Base-by-base conservation (phyloP, 2,329 filamentous ascomycete genomes). In the Achaetomium macrosporum region DNA sequence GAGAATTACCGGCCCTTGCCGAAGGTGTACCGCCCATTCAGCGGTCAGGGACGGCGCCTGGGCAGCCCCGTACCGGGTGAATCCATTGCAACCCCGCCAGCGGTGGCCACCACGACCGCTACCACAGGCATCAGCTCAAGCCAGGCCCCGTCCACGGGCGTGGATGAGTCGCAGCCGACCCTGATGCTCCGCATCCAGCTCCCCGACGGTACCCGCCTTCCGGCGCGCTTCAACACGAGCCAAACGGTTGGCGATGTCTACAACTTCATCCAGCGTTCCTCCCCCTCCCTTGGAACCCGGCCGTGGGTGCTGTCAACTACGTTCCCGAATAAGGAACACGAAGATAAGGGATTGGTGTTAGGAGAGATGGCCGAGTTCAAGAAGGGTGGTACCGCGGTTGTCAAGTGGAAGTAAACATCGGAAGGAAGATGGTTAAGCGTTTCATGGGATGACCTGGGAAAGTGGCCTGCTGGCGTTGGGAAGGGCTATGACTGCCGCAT, bases 181-280 rank as follows among this genome's bases (percentile, higher is more conserved):
- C 61, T 93, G 19, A 83, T 76, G 56, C 76, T 95, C 39, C 85
- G 90, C 61, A 84, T 95, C 53, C 86, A 90, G 63, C 78, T 93
- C 51, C 87, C 85, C 1, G 84, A 92, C 59, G 89, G 88, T 37
- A 86, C 85, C 1, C 79, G 88, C 41, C 73, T 93, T 20, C 82
- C 84, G n/a, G 87, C 85, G 25, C 81, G 88, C 9, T 95, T 95
- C 72, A 93, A 93, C 72, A 84, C 85, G 0, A 84, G 79, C 0
- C 84, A 90, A 61, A 93, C 88, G 0, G 72, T 95, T 43, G 85
- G 82, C 15, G 85, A 92, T 59, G 78, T 95, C 9, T 92, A 93
- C 68, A 73, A 76, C 9, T 92, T 92, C 62, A 81, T 92, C 55
- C 73, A 80, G 54, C 75, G 78, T n/a, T 78, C 87, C 0, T 84